Percentiles rank a stretch among this genome's conserved stretches.
phyloP scores from a whole-genome alignment of 495 filamentous ascomycete genomes.

The Cairneyella variabilis region DNA sequence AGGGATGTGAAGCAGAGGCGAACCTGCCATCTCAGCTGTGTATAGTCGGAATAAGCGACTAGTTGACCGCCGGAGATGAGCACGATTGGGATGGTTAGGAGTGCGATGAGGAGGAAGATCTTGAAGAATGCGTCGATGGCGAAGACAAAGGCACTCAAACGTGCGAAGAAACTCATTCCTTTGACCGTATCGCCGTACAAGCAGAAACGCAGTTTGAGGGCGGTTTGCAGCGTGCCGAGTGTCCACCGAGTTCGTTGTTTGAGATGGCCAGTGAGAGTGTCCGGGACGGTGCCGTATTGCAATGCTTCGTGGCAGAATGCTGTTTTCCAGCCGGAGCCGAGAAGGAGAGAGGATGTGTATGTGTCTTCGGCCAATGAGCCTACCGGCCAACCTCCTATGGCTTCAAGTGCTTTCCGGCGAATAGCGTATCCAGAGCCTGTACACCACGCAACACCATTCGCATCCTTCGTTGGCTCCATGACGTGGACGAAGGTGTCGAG shows the following conservation, averaged over 20 bases:
- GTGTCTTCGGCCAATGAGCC: constrained; percentile 50
- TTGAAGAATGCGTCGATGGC: constrained; percentile 40
- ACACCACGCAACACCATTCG: constrained; percentile 45
- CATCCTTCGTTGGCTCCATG: constrained; percentile 49
- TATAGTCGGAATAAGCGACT: constrained; percentile 38
- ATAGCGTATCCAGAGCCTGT: constrained; percentile 51
- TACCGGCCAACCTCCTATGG: constrained; percentile 48
- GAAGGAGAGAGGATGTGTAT: constrained; percentile 41
- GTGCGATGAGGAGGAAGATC: constrained; percentile 37
- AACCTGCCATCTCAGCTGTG: constrained; percentile 45
- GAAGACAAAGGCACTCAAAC: constrained; percentile 26
- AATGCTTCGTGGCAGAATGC: constrained; percentile 47
- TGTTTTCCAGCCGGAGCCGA: constrained; percentile 48
- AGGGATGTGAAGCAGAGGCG: constrained; percentile 40
- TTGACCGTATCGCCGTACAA: constrained; percentile 18
- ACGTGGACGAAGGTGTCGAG: constrained; percentile 44
- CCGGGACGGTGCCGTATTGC: constrained; percentile 50
- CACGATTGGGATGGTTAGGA: constrained; percentile 44
- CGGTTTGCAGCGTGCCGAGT: constrained; percentile 23
- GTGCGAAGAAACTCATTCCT: constrained; percentile 18
- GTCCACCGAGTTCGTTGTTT: constrained; percentile 49
- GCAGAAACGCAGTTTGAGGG: constrained; percentile 23
- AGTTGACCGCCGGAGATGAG: constrained; percentile 41
- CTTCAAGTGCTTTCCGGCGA: constrained; percentile 43
- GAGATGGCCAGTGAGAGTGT: constrained; percentile 41